Conservation (phyloP, 257 asterid species). For the Solanum sparsipilum region DNA sequence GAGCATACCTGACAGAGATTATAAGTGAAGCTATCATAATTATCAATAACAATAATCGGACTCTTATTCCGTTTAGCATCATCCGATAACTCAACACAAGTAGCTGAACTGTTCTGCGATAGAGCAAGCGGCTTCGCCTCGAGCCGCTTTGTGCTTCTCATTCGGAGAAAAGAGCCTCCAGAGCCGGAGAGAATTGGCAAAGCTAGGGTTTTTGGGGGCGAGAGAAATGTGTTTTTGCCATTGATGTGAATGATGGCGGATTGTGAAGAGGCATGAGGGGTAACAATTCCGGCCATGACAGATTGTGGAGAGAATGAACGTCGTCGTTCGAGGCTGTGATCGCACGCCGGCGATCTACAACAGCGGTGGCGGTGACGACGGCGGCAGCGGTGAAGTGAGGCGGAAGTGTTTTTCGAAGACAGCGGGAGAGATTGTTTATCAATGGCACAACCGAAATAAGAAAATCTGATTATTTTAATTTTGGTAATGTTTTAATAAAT, state of each 20-base stretch:
- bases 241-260: neutral
- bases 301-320: neutral
- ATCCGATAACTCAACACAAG: constrained; percentile 16
- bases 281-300: neutral
- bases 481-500: neutral
- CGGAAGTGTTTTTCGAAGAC: neutral
- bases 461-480: neutral
- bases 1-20: constrained; percentile 76
- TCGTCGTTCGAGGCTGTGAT: neutral
- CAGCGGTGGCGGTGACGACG: neutral
- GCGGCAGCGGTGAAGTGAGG: neutral
- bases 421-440: neutral
- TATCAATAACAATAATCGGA: constrained; percentile 75
- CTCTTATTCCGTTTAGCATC: neutral
- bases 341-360: neutral
- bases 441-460: neutral
- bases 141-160: neutral
- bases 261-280: neutral
- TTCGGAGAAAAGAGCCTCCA: neutral
- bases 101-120: constrained; percentile 18
- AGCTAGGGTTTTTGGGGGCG: neutral
- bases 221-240: neutral
- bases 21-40: constrained; percentile 95
- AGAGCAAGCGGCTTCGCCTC: constrained; percentile 16
- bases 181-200: neutral